A percentile compares a stretch with the other conserved stretches of the same genome.
Evolutionary conservation across 2,329 filamentous ascomycete genomes (phyloP).

Genomic region (Zasmidium cellare): DNA sequence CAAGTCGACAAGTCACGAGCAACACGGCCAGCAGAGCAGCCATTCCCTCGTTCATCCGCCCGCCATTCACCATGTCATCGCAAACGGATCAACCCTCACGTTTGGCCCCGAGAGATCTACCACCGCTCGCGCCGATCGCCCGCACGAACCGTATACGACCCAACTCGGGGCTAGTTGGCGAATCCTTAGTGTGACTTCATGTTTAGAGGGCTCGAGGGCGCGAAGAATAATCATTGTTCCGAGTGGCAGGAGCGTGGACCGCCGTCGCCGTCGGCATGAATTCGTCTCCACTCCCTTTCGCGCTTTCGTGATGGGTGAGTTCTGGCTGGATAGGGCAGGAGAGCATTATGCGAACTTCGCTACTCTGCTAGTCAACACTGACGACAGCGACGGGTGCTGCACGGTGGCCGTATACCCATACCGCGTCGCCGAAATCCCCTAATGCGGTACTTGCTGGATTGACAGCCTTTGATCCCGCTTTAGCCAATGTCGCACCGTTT

Average conservation of each 20-base stretch:
- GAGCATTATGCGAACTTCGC: neutral
- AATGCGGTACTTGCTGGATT: neutral
- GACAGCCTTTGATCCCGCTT: neutral
- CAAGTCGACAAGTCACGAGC: no score
- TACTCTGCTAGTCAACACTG: no score
- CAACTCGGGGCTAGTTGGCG: neutral
- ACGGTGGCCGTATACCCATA: neutral
- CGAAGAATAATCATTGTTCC: neutral
- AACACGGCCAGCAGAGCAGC: neutral
- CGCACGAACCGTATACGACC: no score
- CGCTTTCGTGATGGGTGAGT: neutral
- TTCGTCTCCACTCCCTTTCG: no score
- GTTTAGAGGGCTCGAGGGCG: neutral
- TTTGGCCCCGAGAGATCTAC: neutral
- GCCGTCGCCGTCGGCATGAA: neutral
- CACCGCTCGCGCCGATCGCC: neutral
- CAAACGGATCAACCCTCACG: no score
- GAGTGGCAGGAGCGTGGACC: neutral
- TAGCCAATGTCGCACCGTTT: neutral
- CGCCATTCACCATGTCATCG: no score
- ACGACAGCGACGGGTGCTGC: neutral
- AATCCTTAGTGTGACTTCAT: slow-evolving; percentile 9
- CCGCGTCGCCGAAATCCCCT: neutral
- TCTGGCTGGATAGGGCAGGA: no score
- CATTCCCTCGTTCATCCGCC: neutral